Percentiles rank a stretch among this genome's conserved stretches.
Conservation (phyloP, 768 basidiomycete species). For the Trametes villosa region DNA sequence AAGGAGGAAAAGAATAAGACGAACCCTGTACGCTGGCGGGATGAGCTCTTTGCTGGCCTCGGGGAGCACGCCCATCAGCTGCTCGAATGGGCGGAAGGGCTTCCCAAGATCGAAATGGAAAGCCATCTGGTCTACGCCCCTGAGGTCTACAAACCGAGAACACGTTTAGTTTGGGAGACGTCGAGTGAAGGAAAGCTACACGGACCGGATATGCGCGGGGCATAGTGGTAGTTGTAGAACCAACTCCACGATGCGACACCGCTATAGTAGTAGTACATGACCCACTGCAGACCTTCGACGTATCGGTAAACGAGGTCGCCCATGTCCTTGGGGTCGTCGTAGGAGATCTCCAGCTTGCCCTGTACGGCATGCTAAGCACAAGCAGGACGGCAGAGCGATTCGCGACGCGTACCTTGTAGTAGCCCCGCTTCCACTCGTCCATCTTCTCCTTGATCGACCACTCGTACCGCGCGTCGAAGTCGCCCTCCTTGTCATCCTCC, state of each 20-base stretch:
- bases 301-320: constrained; percentile 77
- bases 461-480: constrained; percentile 82
- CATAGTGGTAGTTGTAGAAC: constrained; percentile 99
- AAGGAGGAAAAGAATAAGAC: constrained; percentile 24
- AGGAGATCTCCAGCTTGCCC: constrained; percentile 88
- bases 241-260: constrained; percentile 98
- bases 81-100: constrained; percentile 93
- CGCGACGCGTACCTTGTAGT: constrained; percentile 72
- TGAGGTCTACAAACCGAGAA: constrained; percentile 51
- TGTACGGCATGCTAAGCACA: constrained; percentile 36
- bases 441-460: constrained; percentile 77
- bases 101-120: constrained; percentile 86
- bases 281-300: constrained; percentile 96
- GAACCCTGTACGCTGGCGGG: constrained; percentile 82
- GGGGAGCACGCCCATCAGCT: constrained; percentile 97
- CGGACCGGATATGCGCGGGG: constrained; percentile 93
- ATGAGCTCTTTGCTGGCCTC: constrained; percentile 88
- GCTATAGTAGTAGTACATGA: constrained; percentile 98
- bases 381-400: neutral
- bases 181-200: neutral
- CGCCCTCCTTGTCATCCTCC: constrained; percentile 71
- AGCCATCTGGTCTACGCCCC: constrained; percentile 70
- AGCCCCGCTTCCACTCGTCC: constrained; percentile 88
- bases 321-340: constrained; percentile 69
- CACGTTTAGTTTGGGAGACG: constrained; percentile 26